Percentiles rank a stretch among this genome's conserved stretches.
Conservation (phyloP, 768 basidiomycete genomes). For the Rhizopogon vesiculosus region DNA sequence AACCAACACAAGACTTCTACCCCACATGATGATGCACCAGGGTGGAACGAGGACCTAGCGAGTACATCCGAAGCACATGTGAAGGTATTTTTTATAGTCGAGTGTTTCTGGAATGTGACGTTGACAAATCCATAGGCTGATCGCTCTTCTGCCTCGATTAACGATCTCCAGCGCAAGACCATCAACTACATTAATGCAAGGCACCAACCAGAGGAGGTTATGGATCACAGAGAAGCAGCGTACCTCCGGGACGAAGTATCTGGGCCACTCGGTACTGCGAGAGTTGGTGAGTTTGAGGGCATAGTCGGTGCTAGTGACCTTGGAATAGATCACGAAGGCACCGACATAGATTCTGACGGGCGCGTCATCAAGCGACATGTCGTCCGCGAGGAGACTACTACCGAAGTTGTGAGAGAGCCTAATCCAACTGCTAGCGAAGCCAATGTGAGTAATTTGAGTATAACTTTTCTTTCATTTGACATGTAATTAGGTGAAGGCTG, state of each 20-base stretch:
- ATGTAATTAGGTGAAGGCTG: background rate
- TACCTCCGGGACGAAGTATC: slow-evolving; percentile 23
- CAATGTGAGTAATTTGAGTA: slow-evolving; percentile 8
- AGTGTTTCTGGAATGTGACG: background rate
- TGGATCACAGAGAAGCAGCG: slow-evolving; percentile 17
- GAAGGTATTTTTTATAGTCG: slow-evolving; percentile 37
- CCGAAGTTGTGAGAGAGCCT: background rate
- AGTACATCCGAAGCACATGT: slow-evolving; percentile 59
- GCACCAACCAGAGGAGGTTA: slow-evolving; percentile 11
- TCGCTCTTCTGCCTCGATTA: slow-evolving; percentile 6
- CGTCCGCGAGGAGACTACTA: slow-evolving; percentile 4
- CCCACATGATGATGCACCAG: slow-evolving; percentile 51
- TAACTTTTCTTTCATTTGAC: background rate
- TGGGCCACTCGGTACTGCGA: slow-evolving; percentile 22
- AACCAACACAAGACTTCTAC: slow-evolving; percentile 43
- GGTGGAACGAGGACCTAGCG: slow-evolving; percentile 69
- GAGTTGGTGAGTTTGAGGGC: slow-evolving; percentile 27
- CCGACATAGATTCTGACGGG: slow-evolving; percentile 18
- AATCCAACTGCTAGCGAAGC: slow-evolving; percentile 9
- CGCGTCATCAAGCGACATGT: slow-evolving; percentile 16
- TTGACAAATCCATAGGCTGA: slow-evolving; percentile 18
- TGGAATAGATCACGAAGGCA: slow-evolving; percentile 16
- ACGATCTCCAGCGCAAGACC: slow-evolving; percentile 20
- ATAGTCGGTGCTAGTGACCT: slow-evolving; percentile 24
- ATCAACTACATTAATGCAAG: slow-evolving; percentile 10